These are phyloP conservation scores for Labyrinthula sp. DNA, from an alignment of 352 stramenopile species.

Conservation along the genomic window DNA sequence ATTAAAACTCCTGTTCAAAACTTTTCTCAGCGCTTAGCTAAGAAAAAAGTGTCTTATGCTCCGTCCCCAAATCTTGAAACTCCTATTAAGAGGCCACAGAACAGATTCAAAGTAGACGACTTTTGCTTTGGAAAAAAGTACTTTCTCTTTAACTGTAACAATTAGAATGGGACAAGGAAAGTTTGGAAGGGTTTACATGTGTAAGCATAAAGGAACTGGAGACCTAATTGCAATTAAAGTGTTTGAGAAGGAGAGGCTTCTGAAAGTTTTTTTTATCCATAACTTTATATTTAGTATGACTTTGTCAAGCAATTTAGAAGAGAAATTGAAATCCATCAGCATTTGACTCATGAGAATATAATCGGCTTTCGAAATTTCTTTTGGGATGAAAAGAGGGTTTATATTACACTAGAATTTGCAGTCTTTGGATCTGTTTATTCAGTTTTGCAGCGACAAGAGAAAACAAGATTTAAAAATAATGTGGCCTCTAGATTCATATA, in stretches of 20 bases:
- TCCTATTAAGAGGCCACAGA: too few species aligned
- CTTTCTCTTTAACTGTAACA: too few species aligned
- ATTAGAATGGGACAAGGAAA: constrained; percentile 92
- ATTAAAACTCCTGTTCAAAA: too few species aligned
- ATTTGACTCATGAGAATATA: constrained; percentile 48
- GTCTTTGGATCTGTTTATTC: constrained; percentile 95
- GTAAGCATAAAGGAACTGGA: constrained; percentile 82
- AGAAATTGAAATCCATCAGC: constrained; percentile 99
- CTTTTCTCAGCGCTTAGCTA: too few species aligned
- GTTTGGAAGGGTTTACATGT: constrained; percentile 80
- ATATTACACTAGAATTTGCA: constrained; percentile 97
- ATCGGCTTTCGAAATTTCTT: constrained; percentile 30
- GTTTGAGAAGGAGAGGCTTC: constrained; percentile 86
- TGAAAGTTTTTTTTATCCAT: too few species aligned
- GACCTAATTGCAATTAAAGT: constrained; percentile 98
- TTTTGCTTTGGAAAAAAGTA: constrained; percentile 97
- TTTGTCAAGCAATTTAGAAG: constrained; percentile 92
- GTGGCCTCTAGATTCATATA: constrained; percentile 74
- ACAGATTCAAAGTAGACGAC: constrained; percentile 44
- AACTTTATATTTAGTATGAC: too few species aligned
- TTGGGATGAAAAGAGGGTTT: constrained; percentile 69
- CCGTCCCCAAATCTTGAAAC: too few species aligned
- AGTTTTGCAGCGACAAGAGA: constrained; percentile 54
- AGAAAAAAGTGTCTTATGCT: too few species aligned
- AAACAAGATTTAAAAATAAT: constrained; percentile 70